phyloP scores from a whole-genome alignment of 441 rosid genomes.

The Metrosideros polymorpha region DNA sequence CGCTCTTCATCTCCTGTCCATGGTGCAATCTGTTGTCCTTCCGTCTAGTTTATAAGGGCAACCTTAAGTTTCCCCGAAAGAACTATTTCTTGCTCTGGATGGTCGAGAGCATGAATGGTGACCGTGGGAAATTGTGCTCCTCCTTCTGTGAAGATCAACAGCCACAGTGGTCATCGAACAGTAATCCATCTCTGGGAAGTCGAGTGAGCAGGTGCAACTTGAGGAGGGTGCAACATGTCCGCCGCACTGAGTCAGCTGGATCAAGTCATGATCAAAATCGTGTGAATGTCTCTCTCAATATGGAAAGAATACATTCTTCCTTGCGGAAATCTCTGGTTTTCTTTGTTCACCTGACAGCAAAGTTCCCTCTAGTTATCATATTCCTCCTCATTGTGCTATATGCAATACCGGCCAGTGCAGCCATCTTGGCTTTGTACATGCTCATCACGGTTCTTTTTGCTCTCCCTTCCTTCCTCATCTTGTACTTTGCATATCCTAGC shows the following conservation, averaged over 20 bases:
- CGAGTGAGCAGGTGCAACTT: constrained; percentile 18
- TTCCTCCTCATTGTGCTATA: constrained; percentile 60
- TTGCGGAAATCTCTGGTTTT: constrained; percentile 56
- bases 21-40: constrained; percentile 76
- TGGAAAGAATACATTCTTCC: constrained; percentile 40
- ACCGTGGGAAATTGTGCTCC: constrained; percentile 28
- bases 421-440: constrained; percentile 59
- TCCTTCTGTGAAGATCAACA: constrained; percentile 25
- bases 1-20: constrained; percentile 75
- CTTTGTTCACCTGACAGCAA: constrained; percentile 52
- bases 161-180: constrained; percentile 20
- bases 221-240: constrained; percentile 25
- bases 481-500: constrained; percentile 68
- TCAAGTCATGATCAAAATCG: constrained; percentile 11
- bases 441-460: constrained; percentile 65
- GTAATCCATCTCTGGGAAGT: constrained; percentile 17
- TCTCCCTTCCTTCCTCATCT: constrained; percentile 61
- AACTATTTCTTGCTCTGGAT: constrained; percentile 88
- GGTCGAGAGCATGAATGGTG: constrained; percentile 75
- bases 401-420: constrained; percentile 82
- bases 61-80: constrained; percentile 62
- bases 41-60: constrained; percentile 56
- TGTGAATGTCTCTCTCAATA: constrained; percentile 18
- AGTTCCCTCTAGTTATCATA: constrained; percentile 69
- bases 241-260: constrained; percentile 16